Evolutionary conservation across 306 rosid genomes (phyloP), one percentile per base, ranked within the genome.

Genomic region (Elaeagnus macrophylla): DNA sequence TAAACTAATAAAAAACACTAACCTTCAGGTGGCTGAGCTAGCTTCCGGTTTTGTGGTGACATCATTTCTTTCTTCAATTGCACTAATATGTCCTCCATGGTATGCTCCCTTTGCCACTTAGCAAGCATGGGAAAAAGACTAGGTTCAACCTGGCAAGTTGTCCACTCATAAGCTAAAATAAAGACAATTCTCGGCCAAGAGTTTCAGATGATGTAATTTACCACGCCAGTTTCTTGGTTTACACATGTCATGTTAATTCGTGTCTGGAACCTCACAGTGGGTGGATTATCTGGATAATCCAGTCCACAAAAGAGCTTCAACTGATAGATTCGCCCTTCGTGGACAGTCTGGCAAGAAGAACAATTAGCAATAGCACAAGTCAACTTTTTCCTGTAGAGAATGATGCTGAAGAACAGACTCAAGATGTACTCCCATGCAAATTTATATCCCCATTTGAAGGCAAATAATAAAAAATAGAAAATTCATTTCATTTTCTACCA

Each of bases 21-120:
- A 87, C 96, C 96, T 84, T 91, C 99, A 48, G 87, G 84, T 61
- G 96, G 96, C 78, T 91, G 99, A 73, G 85, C 68, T 67, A 91
- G 83, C 82, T 72, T 91, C 74, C 96, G 82, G 71, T 91, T 91
- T 67, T 91, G 99, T 46, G 99, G 93, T 56, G 89, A 84, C 62
- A 46, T 70, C 99, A 91, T 91, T 47, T 91, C 99, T 79, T 91
- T 91, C 87, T 91, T 91, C 85, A 91, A 67, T 61, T 84, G 99
- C 66, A 83, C 56, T 73, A 91, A 77, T 68, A 82, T 61, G 68
- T 82, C 95, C 77, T 91, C 99, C 99, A 91, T 82, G 43, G 93
- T 87, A 73, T 62, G 39, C 79, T 84, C 96, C 70, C 96, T 76
- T 75, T 78, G 85, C 99, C 99, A 91, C 67, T 80, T 86, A 64